phyloP scores from a whole-genome alignment of 2,329 filamentous ascomycete species.

The Fonsecaea pugnacius region DNA sequence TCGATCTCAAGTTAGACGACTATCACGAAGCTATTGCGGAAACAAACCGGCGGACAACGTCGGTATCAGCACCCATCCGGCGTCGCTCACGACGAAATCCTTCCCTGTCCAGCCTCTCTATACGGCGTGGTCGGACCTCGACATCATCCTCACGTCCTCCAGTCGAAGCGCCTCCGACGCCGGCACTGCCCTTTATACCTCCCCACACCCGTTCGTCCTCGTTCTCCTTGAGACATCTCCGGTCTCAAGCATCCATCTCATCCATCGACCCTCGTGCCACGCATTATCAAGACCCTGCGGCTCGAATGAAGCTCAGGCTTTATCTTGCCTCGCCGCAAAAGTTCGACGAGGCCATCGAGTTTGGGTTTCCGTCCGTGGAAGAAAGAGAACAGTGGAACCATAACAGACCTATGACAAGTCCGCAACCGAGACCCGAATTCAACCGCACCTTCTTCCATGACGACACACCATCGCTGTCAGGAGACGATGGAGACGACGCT shows the following conservation, averaged over 20 bases:
- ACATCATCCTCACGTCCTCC: conserved; percentile 54
- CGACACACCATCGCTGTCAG: conserved; percentile 51
- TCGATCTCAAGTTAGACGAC: conserved; percentile 73
- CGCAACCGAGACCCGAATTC: conserved; percentile 52
- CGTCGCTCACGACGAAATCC: conserved; percentile 70
- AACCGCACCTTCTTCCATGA: conserved; percentile 58
- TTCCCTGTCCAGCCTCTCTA: conserved; percentile 70
- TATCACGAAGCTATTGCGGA: conserved; percentile 68
- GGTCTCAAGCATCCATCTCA: conserved; percentile 48
- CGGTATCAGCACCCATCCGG: conserved; percentile 32
- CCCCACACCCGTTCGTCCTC: conserved; percentile 36
- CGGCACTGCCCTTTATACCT: conserved; percentile 41
- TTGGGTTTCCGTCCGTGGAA: conserved; percentile 73
- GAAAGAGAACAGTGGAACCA: conserved; percentile 27
- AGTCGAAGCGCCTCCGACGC: conserved; percentile 49
- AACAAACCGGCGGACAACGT: conserved; percentile 47
- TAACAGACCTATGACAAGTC: conserved; percentile 37
- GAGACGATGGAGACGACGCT: conserved; percentile 41
- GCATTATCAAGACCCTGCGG: conserved; percentile 89
- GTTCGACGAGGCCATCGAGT: conserved; percentile 93
- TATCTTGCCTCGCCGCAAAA: conserved; percentile 90
- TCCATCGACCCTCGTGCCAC: conserved; percentile 73
- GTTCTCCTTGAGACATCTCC: conserved; percentile 45
- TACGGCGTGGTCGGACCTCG: conserved; percentile 59
- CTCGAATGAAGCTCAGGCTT: conserved; percentile 79